A percentile compares a stretch with the other conserved stretches of the same genome.
Conservation (phyloP, 2,329 filamentous ascomycete species). For the Colletotrichum sublineola region DNA sequence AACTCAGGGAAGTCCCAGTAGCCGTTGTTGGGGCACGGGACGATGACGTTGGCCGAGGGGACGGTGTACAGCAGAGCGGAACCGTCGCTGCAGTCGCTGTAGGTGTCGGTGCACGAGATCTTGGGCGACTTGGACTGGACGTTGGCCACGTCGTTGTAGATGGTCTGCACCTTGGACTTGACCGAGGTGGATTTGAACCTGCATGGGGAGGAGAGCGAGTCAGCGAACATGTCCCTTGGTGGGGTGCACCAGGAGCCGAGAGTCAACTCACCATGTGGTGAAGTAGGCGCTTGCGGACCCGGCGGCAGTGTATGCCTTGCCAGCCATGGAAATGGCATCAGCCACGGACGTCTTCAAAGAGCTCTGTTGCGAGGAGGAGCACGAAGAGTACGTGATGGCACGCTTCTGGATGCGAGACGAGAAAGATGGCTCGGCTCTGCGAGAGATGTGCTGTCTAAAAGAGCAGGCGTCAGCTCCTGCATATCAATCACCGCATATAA, state of each 20-base stretch:
- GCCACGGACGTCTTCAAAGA: slow-evolving; percentile 28
- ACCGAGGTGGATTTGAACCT: slow-evolving; percentile 39
- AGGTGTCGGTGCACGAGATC: slow-evolving; percentile 39
- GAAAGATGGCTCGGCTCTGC: slow-evolving; percentile 15
- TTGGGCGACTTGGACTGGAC: slow-evolving; percentile 37
- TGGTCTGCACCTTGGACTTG: slow-evolving; percentile 31
- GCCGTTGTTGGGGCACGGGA: slow-evolving; percentile 40
- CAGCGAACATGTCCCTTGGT: neutral
- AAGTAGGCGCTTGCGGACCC: slow-evolving; percentile 23
- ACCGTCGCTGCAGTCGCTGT: slow-evolving; percentile 36
- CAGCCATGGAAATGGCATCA: slow-evolving; percentile 39
- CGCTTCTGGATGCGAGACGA: slow-evolving; percentile 38
- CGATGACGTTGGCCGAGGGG: slow-evolving; percentile 38
- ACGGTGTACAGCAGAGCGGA: slow-evolving; percentile 39
- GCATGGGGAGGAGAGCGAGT: neutral
- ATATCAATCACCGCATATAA: no score
- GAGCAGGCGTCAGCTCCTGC: neutral
- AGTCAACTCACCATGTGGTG: slow-evolving; percentile 31
- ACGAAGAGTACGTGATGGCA: slow-evolving; percentile 38
- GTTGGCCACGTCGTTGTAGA: slow-evolving; percentile 36
- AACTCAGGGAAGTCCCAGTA: slow-evolving; percentile 39
- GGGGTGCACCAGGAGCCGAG: neutral
- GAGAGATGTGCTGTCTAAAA: slow-evolving; percentile 26
- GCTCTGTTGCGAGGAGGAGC: slow-evolving; percentile 25
- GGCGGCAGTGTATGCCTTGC: slow-evolving; percentile 33